Percentiles rank a stretch among this genome's conserved stretches.
Evolutionary conservation across 1,284 basidiomycete genomes (phyloP).

Genomic region (Cryptococcus sp.): DNA sequence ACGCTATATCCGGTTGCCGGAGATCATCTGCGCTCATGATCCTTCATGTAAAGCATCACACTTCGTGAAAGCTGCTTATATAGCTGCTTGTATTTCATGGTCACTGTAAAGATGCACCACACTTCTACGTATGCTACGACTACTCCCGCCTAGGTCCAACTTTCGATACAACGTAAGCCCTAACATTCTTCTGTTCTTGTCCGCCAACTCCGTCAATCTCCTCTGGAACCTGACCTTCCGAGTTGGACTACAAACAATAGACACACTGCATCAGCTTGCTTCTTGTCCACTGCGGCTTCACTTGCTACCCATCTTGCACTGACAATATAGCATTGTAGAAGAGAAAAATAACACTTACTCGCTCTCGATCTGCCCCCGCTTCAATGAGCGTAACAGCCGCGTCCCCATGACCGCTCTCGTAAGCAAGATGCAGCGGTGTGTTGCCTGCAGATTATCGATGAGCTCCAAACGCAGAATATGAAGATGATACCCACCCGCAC

Average conservation of each 20-base stretch:
- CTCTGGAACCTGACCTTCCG: constrained; percentile 79
- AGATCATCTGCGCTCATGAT: too few relatives aligned
- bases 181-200: constrained; percentile 74
- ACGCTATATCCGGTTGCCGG: too few relatives aligned
- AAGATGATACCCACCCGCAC: constrained; percentile 64
- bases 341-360: constrained; percentile 60
- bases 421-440: constrained; percentile 90
- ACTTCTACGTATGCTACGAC: neutral
- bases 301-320: neutral
- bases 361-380: constrained; percentile 84
- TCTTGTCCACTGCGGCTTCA: too few relatives aligned
- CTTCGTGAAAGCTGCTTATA: too few relatives aligned
- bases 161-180: constrained; percentile 63
- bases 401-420: constrained; percentile 90
- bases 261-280: too few relatives aligned
- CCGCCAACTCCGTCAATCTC: constrained; percentile 84
- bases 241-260: constrained; percentile 63
- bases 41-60: too few relatives aligned
- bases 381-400: constrained; percentile 85
- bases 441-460: constrained; percentile 63
- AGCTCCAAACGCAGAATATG: neutral
- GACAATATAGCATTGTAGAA: neutral
- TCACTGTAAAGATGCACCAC: too few relatives aligned
- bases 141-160: constrained; percentile 48
- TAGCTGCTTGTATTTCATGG: too few relatives aligned